phyloP scores from a whole-genome alignment of 192 early-diverging fungal genomes.

The Bifiguratus adelaidae region DNA sequence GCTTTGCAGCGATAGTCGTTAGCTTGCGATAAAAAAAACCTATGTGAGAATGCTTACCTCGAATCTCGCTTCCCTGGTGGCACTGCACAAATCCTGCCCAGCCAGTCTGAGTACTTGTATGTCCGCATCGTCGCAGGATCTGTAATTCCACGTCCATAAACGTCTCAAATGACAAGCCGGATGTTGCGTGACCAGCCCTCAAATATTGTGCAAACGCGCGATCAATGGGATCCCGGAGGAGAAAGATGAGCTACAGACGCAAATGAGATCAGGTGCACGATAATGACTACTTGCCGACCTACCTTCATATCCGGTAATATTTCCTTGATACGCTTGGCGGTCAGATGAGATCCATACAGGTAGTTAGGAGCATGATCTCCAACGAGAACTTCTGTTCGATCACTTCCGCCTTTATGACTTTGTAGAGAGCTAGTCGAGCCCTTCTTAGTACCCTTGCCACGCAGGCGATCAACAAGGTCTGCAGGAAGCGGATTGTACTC shows the following conservation, averaged over 20 bases:
- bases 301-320: conserved; percentile 36
- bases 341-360: conserved; percentile 13
- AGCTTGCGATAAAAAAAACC: no score
- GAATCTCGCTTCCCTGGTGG: conserved; percentile 19
- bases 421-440: no score
- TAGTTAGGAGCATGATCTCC: conserved; percentile 22
- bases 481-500: conserved; percentile 11
- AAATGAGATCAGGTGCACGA: not conserved
- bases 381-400: conserved; percentile 9
- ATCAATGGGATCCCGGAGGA: conserved; percentile 36
- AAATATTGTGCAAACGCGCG: conserved; percentile 38
- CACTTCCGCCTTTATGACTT: not conserved
- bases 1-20: no score
- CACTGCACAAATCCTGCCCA: conserved; percentile 20
- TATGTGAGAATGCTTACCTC: not conserved
- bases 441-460: no score
- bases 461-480: conserved; percentile 2
- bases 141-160: conserved; percentile 16
- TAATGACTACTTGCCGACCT: not conserved
- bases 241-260: conserved; percentile 18
- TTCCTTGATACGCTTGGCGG: conserved; percentile 28
- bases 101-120: conserved; percentile 14
- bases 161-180: conserved; percentile 12
- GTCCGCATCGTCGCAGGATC: conserved; percentile 15
- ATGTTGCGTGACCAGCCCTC: conserved; percentile 3